phyloP scores from a whole-genome alignment of 2,329 filamentous ascomycete genomes.

The Lecanosticta acicola region DNA sequence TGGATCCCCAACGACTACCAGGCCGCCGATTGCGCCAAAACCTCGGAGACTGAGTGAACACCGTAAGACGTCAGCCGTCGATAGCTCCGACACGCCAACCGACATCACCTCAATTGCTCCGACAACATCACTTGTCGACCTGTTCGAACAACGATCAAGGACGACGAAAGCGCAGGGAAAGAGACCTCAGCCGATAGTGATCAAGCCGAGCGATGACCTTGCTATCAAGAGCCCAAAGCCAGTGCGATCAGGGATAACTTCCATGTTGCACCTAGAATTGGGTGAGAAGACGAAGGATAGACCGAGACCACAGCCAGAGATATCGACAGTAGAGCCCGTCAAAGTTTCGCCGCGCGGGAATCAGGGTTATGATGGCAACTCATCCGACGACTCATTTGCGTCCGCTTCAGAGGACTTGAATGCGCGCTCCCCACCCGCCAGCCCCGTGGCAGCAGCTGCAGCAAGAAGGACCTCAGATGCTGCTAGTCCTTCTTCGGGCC shows the following conservation, averaged over 20 bases:
- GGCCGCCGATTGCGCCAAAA: conserved; percentile 26
- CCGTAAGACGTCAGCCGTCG: conserved; percentile 5
- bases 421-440: conserved; percentile 9
- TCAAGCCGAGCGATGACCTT: conserved; percentile 27
- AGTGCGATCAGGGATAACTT: conserved; percentile 27
- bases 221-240: conserved; percentile 41
- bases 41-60: conserved; percentile 24
- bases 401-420: conserved; percentile 20
- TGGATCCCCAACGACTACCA: conserved; percentile 10
- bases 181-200: conserved; percentile 17
- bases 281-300: conserved; percentile 10
- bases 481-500: conserved; percentile 12
- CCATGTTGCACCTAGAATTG: conserved; percentile 29
- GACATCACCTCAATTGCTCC: conserved; percentile 38
- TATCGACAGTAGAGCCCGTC: background rate
- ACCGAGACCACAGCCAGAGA: conserved; percentile 1
- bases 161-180: conserved; percentile 15
- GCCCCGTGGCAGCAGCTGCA: conserved; percentile 2
- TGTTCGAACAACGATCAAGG: conserved; percentile 56
- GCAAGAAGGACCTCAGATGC: background rate
- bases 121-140: conserved; percentile 59
- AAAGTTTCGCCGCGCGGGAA: background rate
- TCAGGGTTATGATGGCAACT: conserved; percentile 1
- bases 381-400: conserved; percentile 21
- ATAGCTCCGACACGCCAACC: conserved; percentile 13